A percentile compares a stretch with the other conserved stretches of the same genome.
These are phyloP conservation scores for Pichia manshurica DNA, from an alignment of 805 yeast species.

Conservation along the genomic window DNA sequence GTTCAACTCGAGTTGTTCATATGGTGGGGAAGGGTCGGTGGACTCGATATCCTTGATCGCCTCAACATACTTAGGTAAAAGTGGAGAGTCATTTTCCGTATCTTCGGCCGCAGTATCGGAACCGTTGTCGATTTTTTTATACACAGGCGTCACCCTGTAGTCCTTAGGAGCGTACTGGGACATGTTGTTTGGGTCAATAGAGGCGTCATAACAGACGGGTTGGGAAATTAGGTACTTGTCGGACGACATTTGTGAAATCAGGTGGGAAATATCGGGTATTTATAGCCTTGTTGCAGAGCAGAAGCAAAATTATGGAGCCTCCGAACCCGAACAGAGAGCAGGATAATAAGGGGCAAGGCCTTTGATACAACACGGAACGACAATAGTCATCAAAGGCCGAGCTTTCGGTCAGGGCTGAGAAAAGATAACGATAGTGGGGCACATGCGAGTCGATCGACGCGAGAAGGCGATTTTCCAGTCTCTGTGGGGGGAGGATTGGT, in stretches of 20 bases:
- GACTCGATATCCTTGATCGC: neutral
- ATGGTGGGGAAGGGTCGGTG: neutral
- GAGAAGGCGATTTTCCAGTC: too few relatives aligned
- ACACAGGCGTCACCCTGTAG: constrained; percentile 23
- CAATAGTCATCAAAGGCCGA: too few relatives aligned
- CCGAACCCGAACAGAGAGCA: too few relatives aligned
- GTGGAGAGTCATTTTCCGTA: neutral
- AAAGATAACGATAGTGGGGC: too few relatives aligned
- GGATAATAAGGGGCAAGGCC: too few relatives aligned
- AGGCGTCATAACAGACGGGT: constrained; percentile 28
- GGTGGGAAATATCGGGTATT: too few relatives aligned
- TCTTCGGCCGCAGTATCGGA: neutral
- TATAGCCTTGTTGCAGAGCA: too few relatives aligned
- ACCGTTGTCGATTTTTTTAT: neutral
- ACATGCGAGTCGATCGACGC: too few relatives aligned
- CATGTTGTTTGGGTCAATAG: constrained; percentile 27
- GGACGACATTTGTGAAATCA: neutral
- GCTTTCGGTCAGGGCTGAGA: too few relatives aligned
- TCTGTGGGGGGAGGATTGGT: too few relatives aligned
- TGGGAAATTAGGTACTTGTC: constrained; percentile 8
- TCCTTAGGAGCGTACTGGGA: constrained; percentile 28
- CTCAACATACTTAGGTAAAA: neutral
- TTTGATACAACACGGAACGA: too few relatives aligned
- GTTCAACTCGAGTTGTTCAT: neutral
- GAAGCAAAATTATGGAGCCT: too few relatives aligned